Conservation (phyloP, 2,329 filamentous ascomycete genomes). For the Coleophoma crateriformis region DNA sequence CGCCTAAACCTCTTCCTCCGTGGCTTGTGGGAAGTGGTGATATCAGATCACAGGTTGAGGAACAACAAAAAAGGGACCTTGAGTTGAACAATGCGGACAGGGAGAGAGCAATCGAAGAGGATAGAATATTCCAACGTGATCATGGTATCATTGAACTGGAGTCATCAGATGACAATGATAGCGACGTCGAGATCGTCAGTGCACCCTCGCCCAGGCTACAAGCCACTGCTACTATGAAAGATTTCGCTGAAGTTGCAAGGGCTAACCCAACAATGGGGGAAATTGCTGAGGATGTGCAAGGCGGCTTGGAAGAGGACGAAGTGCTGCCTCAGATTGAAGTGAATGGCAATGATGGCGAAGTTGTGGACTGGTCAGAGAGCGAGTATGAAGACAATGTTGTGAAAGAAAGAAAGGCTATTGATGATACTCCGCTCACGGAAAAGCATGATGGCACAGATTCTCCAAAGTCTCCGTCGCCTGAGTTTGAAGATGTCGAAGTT, state of each 20-base stretch:
- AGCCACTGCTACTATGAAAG: slow-evolving; percentile 7
- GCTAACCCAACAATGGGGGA: slow-evolving; percentile 16
- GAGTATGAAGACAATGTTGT: slow-evolving; percentile 29
- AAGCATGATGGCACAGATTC: slow-evolving; percentile 6
- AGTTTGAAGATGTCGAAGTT: slow-evolving; percentile 44
- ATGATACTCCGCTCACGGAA: background rate
- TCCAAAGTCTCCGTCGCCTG: slow-evolving; percentile 34
- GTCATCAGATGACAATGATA: slow-evolving; percentile 47
- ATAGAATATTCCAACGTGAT: slow-evolving; percentile 39
- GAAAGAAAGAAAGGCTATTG: slow-evolving; percentile 6
- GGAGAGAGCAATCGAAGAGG: slow-evolving; percentile 50
- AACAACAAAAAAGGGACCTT: slow-evolving; percentile 49
- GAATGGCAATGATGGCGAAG: slow-evolving; percentile 5
- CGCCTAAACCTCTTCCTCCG: slow-evolving; percentile 58
- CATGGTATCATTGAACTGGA: slow-evolving; percentile 56
- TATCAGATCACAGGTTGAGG: slow-evolving; percentile 56
- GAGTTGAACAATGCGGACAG: slow-evolving; percentile 61
- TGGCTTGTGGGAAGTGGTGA: slow-evolving; percentile 66
- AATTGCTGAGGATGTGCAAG: slow-evolving; percentile 18
- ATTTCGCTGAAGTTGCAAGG: slow-evolving; percentile 26
- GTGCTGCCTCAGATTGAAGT: background rate
- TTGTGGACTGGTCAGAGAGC: slow-evolving; percentile 50
- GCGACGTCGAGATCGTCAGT: slow-evolving; percentile 39
- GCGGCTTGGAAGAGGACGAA: background rate
- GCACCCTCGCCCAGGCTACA: slow-evolving; percentile 24